Base-by-base conservation (phyloP, 768 basidiomycete genomes). In the Scleroderma citrinum region DNA sequence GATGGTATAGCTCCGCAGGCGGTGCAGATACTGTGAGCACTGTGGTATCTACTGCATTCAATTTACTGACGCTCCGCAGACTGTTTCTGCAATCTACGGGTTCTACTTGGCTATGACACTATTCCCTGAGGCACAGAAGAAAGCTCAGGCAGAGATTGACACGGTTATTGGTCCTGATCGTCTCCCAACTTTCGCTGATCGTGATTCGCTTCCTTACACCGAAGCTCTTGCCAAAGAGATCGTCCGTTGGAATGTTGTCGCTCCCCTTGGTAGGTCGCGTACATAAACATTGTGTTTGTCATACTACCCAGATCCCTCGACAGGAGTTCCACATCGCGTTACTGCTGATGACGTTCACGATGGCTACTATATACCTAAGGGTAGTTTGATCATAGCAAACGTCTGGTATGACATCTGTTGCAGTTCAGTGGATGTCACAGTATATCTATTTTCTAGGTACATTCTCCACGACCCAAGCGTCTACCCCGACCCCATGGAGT, bases 101-200 rank as follows among this genome's bases (percentile, higher is more conserved):
- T 76, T 83, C 53, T 83, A 82, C 66, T 69, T 84, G 39, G 82
- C 81, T 32, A 72, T 84, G 71, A 63, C 77, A 3, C 70, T 81
- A 23, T 68, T 77, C 58, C 82, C 82, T 7, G 76, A 76, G 37
- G 78, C 67, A 24, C 72, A 72, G 54, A 75, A 70, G 60, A 83
- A 76, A 61, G 83, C 82, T 12, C 82, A 82, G 54, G 69, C 68
- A 47, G 83, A 84, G 64, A 76, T 85, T 52, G 83, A 84, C 59
- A 60, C 71, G 34, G 71, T 83, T 8, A 58, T 83, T 53, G 82
- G 83, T 49, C 67, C 63, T 52, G 78, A 81, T 56, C 73, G 82
- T 50, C 74, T 84, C 24, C 83, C 83, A 51, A 76, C 72, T 14
- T 78, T 80, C 62, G 63, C 70, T 46, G 83, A 85, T 63, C 78